These are phyloP conservation scores for Candida montana DNA, from an alignment of 805 yeast species.

Conservation along the genomic window DNA sequence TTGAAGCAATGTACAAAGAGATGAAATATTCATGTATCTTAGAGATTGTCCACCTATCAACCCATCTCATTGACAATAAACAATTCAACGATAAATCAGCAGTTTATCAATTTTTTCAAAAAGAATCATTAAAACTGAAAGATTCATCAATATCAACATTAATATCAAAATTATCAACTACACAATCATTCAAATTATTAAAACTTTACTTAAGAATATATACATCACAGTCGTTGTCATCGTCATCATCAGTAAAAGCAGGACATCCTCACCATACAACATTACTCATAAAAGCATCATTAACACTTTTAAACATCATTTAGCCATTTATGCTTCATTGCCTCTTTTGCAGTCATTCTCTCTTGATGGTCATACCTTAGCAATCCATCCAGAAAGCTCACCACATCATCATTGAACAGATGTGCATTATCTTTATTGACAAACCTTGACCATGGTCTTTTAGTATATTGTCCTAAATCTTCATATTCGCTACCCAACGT, in stretches of 20 bases:
- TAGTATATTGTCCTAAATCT: slow-evolving; percentile 60
- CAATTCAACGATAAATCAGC: not conserved
- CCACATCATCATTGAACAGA: slow-evolving; percentile 46
- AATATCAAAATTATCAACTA: not conserved
- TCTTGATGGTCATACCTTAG: slow-evolving; percentile 83
- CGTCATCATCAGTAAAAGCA: no score
- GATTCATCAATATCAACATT: no score
- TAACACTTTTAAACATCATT: slow-evolving; percentile 24
- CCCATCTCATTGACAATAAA: not conserved
- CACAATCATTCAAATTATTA: not conserved
- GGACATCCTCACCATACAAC: no score
- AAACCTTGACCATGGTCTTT: slow-evolving; percentile 64
- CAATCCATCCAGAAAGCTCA: slow-evolving; percentile 69
- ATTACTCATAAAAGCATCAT: slow-evolving; percentile 6
- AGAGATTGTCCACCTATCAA: not conserved
- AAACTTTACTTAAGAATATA: not conserved
- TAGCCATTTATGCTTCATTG: slow-evolving; percentile 73
- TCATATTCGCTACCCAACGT: slow-evolving; percentile 74
- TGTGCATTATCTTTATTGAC: slow-evolving; percentile 48
- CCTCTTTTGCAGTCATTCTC: slow-evolving; percentile 83
- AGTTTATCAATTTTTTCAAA: not conserved
- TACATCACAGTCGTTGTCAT: not conserved
- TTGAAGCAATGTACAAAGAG: slow-evolving; percentile 2
- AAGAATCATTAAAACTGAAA: not conserved
- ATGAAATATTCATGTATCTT: not conserved